Evolutionary conservation across 2,329 filamentous ascomycete genomes (phyloP).

Genomic region (Penicillium capsulatum): DNA sequence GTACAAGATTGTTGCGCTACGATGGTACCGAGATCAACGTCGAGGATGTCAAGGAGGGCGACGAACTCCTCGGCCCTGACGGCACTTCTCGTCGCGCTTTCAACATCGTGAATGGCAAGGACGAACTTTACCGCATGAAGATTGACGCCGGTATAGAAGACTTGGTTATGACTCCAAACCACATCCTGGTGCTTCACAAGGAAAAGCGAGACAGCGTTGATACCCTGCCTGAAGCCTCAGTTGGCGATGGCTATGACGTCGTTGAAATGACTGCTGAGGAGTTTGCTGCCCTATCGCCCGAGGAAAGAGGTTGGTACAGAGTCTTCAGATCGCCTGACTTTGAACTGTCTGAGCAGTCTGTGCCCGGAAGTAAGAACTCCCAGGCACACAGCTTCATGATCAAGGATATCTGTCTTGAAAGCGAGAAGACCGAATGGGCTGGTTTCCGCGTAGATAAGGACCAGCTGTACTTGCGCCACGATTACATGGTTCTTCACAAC

Average conservation of each 20-base stretch:
- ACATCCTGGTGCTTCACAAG: slow-evolving; percentile 47
- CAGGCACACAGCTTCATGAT: slow-evolving; percentile 38
- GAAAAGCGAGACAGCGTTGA: too few species aligned
- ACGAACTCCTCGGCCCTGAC: slow-evolving; percentile 49
- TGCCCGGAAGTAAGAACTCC: slow-evolving; percentile 12
- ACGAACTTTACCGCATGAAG: slow-evolving; percentile 49
- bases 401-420: slow-evolving; percentile 44
- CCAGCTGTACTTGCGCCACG: slow-evolving; percentile 50
- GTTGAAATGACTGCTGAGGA: slow-evolving; percentile 48
- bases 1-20: slow-evolving; percentile 45
- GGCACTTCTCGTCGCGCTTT: slow-evolving; percentile 47
- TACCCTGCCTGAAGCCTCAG: not conserved
- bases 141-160: slow-evolving; percentile 43
- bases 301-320: slow-evolving; percentile 36
- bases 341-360: slow-evolving; percentile 24
- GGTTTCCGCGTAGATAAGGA: slow-evolving; percentile 51
- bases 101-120: slow-evolving; percentile 48
- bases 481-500: slow-evolving; percentile 48
- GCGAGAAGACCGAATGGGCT: slow-evolving; percentile 45
- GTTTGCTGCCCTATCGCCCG: slow-evolving; percentile 39
- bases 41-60: slow-evolving; percentile 49
- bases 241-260: slow-evolving; percentile 34
- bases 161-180: slow-evolving; percentile 49
- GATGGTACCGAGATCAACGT: slow-evolving; percentile 46
- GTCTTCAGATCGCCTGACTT: slow-evolving; percentile 37